A percentile compares a stretch with the other conserved stretches of the same genome.
Evolutionary conservation across 768 basidiomycete genomes (phyloP).

Genomic region (Leucosporidium scottii): DNA sequence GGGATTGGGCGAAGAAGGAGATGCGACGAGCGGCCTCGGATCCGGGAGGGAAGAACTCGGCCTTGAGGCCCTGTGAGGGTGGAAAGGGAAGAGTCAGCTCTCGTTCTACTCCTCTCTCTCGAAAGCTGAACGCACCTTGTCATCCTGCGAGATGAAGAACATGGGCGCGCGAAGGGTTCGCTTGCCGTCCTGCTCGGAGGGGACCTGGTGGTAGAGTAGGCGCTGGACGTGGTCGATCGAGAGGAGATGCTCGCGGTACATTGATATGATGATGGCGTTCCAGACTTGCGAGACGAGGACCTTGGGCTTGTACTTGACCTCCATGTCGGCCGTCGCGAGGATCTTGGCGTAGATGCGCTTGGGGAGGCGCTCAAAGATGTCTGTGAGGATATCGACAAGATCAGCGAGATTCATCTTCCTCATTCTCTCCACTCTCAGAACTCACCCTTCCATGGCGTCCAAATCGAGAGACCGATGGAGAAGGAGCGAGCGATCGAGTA

Average conservation of each 20-base stretch:
- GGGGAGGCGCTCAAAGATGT: conserved; percentile 89
- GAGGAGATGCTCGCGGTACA: conserved; percentile 98
- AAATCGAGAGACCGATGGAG: conserved; percentile 84
- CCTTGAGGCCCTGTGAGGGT: conserved; percentile 52
- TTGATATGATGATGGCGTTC: conserved; percentile 99
- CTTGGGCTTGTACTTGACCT: conserved; percentile 98
- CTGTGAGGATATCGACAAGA: conserved; percentile 38
- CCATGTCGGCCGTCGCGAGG: conserved; percentile 88
- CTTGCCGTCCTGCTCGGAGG: conserved; percentile 78
- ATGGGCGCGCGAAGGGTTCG: conserved; percentile 88
- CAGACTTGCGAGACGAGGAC: conserved; percentile 98
- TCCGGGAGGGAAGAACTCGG: conserved; percentile 85
- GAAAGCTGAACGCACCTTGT: conserved; percentile 48
- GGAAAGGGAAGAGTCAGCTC: neutral
- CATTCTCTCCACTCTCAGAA: neutral
- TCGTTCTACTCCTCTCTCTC: neutral
- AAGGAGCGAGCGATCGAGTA: conserved; percentile 75
- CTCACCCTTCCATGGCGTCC: conserved; percentile 84
- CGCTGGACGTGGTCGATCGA: conserved; percentile 99
- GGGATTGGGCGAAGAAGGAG: conserved; percentile 96
- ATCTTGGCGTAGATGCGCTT: conserved; percentile 96
- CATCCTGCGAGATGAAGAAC: conserved; percentile 94
- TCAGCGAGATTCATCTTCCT: neutral
- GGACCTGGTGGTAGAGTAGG: conserved; percentile 92
- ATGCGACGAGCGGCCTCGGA: conserved; percentile 96